Evolutionary conservation across 495 filamentous ascomycete species (phyloP), one percentile per base, ranked within the genome.

Genomic region (Annulohypoxylon stygium): DNA sequence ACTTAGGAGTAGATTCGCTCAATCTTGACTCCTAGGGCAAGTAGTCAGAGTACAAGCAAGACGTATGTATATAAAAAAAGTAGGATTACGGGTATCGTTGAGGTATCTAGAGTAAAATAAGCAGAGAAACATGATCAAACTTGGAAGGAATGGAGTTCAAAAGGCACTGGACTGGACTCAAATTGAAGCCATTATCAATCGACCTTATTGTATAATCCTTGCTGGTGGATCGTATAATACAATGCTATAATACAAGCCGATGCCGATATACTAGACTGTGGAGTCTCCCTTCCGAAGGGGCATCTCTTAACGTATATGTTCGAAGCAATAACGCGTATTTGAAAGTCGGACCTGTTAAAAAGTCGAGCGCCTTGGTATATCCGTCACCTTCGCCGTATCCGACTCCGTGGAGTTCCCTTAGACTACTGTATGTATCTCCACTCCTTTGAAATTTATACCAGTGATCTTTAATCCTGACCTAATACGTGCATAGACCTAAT

Each of bases 1-100:
- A 41, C 50, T 58, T 3, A 71, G 63, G 14, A 75, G 73, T 62
- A 71, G 65, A 25, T 75, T 75, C 43, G 73, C 73, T 1, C 69
- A 69, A 12, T 75, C 69, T 45, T 72, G 20, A 62, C 20, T 43
- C 36, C n/a, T 6, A n/a, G 5, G 2, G 11, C 2, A 54, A 25
- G 50, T n/a, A 20, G 30, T 37, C 25, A 37, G 14, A 20, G 11
- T 61, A 30, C 14, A 37, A 58, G 25, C 14, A 37, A 58, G 25
- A 11, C 14, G 11, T 43, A 23, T 9, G 11, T 54, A 16, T 59
- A 39, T 45, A 55, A 47, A 51, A 11, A 48, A 23, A 62, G 54
- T 1, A 16, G 34, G 58, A 12, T n/a, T 8, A 58, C 26, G 8
- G 57, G 34, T 58, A 50, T 58, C 11, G 25, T 39, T 36, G 0